Conservation (phyloP, 1,139 yeast genomes). For the Saccharomycopsis hybrid region DNA sequence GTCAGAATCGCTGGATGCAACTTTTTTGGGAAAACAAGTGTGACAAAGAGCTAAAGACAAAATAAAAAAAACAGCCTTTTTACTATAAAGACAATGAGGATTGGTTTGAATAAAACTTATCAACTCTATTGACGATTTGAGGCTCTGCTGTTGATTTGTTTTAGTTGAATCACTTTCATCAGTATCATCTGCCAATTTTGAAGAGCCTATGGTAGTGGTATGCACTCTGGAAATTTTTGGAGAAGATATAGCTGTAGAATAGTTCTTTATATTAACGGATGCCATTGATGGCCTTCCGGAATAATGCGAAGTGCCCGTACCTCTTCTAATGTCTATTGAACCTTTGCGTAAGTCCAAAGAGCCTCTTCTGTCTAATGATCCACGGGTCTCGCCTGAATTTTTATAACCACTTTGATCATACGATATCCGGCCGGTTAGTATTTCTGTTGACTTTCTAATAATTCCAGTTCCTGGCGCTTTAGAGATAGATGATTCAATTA, state of each 20-base stretch:
- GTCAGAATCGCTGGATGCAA: constrained; percentile 26
- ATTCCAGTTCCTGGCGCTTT: not conserved
- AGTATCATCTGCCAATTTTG: too few relatives aligned
- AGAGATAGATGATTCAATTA: not conserved
- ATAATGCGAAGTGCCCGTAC: constrained; percentile 31
- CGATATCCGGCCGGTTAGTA: not conserved
- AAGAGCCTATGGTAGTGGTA: not conserved
- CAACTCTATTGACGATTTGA: constrained; percentile 51
- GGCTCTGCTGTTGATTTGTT: too few relatives aligned
- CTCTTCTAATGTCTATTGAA: constrained; percentile 35
- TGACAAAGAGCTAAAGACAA: constrained; percentile 83
- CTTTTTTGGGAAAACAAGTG: constrained; percentile 70
- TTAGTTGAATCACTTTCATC: too few relatives aligned
- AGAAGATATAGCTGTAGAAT: not conserved
- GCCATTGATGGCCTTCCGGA: constrained; percentile 52
- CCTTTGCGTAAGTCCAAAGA: constrained; percentile 23
- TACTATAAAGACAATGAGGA: constrained; percentile 67
- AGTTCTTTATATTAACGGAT: constrained; percentile 24
- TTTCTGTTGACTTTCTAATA: not conserved
- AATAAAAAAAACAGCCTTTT: constrained; percentile 70
- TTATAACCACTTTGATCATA: constrained; percentile 5
- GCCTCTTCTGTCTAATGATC: not conserved
- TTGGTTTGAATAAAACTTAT: constrained; percentile 61
- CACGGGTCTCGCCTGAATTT: not conserved
- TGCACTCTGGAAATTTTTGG: not conserved